These are phyloP conservation scores for Haematococcus sp. DNA, from an alignment of 139 green algal species.

Conservation along the genomic window DNA sequence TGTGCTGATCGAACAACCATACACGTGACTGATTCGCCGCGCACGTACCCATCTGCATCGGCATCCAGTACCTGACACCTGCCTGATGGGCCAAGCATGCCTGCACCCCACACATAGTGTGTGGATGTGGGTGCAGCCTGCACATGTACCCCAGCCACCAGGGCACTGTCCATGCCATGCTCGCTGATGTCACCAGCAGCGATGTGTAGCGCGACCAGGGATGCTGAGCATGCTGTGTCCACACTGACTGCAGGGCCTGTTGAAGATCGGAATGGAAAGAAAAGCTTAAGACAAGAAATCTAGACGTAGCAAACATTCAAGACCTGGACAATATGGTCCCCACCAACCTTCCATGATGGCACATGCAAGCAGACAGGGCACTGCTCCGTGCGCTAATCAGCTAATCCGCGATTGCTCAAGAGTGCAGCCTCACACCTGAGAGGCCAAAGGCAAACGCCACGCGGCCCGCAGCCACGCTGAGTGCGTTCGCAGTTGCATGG, in stretches of 20 bases:
- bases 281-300: no score
- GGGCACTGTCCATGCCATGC: slow-evolving; percentile 4
- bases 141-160: slow-evolving; percentile 53
- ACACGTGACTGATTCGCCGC: slow-evolving; percentile 53
- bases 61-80: slow-evolving; percentile 70
- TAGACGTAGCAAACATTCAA: no score
- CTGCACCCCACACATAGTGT: slow-evolving; percentile 47
- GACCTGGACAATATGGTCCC: no score
- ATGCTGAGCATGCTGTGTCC: slow-evolving; percentile 71
- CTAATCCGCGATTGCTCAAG: no score
- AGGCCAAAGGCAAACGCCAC: slow-evolving; percentile 69
- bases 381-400: no score
- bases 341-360: no score
- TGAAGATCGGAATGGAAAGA: no score
- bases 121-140: slow-evolving; percentile 43
- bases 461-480: slow-evolving; percentile 73
- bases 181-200: slow-evolving; percentile 10
- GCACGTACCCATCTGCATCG: slow-evolving; percentile 74
- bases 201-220: slow-evolving; percentile 55
- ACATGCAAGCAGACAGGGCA: no score
- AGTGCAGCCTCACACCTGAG: slow-evolving; percentile 44
- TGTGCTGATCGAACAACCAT: slow-evolving; percentile 27
- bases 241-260: slow-evolving; percentile 46
- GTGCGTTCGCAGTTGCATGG: slow-evolving; percentile 71
- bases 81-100: slow-evolving; percentile 67